Base-by-base conservation (phyloP, 2,329 filamentous ascomycete genomes). In the Geosmithia morbida region DNA sequence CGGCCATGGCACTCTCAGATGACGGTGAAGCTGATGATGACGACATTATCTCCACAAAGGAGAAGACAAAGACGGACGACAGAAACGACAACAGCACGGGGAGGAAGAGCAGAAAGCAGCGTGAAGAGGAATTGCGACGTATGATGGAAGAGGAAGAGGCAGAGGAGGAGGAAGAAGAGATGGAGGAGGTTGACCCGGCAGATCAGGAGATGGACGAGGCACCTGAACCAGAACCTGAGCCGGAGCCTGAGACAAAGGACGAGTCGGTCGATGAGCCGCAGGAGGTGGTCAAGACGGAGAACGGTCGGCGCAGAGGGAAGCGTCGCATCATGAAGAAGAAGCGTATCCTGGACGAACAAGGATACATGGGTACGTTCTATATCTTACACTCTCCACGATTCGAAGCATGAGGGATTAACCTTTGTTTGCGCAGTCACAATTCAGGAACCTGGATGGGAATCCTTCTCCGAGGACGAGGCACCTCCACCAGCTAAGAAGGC, bases 401-500 rank as follows among this genome's bases (percentile, higher is more conserved):
- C 44, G 13, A 18, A 44, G n/a, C 11, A 20, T 37, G 7, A 19
- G 13, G 6, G 20, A 13, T 22, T 39, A 46, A 49, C 26, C 16
- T 26, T 26, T 8, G 22, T 26, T 43, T 48, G 42, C 51, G 40
- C 55, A 92, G 89, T 95, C 30, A 95, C 88, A 2, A 83, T 83
- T 53, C 85, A 94, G 63, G 87, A 94, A 58, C 66, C 76, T 0
- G 83, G 74, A 0, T 96, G 89, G 89, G 89, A 96, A 61, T 90
- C 85, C 0, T 95, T 94, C 66, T 94, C 87, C 0, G 89, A 96
- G 60, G 88, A 94, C 52, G 88, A 95, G 53, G 76, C 81, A 19
- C 70, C 71, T 30, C 63, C 66, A 8, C 56, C 66, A 1, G 54
- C 59, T 50, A 78, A 78, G 59, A 79, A 77, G 57, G 57, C 68